Percentiles rank a stretch among this genome's conserved stretches.
phyloP scores from a whole-genome alignment of 371 early-diverging fungal genomes.

The Mucor saturninus region DNA sequence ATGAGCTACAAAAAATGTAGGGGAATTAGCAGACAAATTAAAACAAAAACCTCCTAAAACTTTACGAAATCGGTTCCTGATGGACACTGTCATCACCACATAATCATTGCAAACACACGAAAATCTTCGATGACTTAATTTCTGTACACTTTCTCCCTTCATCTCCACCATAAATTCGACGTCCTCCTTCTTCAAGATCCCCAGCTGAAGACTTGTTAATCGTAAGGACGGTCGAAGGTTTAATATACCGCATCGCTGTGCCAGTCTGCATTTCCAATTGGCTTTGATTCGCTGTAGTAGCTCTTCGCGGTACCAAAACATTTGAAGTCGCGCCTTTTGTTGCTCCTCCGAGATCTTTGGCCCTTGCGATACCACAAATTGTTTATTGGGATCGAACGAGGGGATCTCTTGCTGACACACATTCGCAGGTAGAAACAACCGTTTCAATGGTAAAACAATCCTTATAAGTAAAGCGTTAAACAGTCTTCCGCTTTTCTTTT shows the following conservation, averaged over 20 bases:
- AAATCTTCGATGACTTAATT: constrained; percentile 46
- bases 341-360: constrained; percentile 54
- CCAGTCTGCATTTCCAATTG: constrained; percentile 47
- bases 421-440: constrained; percentile 60
- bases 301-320: constrained; percentile 85
- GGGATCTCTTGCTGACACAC: constrained; percentile 66
- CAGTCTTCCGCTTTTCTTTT: no score
- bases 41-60: neutral
- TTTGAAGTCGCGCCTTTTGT: constrained; percentile 57
- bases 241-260: constrained; percentile 56
- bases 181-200: constrained; percentile 62
- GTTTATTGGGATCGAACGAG: constrained; percentile 71
- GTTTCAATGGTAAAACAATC: constrained; percentile 71
- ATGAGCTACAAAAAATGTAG: constrained; percentile 28
- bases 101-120: constrained; percentile 56
- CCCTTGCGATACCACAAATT: constrained; percentile 75
- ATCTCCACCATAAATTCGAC: constrained; percentile 57
- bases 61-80: constrained; percentile 56
- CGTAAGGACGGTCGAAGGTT: constrained; percentile 57
- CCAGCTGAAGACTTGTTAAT: constrained; percentile 55
- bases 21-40: neutral
- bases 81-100: constrained; percentile 53
- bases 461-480: constrained; percentile 38
- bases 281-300: constrained; percentile 62
- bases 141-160: constrained; percentile 27